phyloP scores from a whole-genome alignment of 768 basidiomycete genomes.

The Suillus alpinus region DNA sequence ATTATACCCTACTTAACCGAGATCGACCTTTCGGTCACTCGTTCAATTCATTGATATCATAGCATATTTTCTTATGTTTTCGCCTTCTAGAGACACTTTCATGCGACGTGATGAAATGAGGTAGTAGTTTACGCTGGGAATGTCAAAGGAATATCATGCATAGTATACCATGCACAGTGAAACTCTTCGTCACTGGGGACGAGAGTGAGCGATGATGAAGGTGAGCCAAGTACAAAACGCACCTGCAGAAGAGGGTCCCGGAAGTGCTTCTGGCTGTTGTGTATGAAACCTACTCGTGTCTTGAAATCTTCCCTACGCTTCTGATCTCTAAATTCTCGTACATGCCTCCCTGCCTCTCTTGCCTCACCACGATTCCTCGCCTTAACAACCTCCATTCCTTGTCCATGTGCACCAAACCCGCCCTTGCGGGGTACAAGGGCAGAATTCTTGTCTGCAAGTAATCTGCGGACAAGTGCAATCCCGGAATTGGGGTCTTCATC shows the following conservation, averaged over 20 bases:
- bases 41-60: constrained; percentile 26
- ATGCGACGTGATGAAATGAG: background rate
- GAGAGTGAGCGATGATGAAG: constrained; percentile 5
- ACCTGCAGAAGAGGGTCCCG: constrained; percentile 71
- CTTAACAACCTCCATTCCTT: constrained; percentile 78
- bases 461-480: constrained; percentile 69
- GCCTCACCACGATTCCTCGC: constrained; percentile 96
- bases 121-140: background rate
- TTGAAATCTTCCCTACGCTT: constrained; percentile 78
- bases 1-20: constrained; percentile 38
- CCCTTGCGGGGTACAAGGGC: constrained; percentile 83
- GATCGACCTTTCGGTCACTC: constrained; percentile 37
- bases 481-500: constrained; percentile 68
- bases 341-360: constrained; percentile 83
- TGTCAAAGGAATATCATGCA: constrained; percentile 1
- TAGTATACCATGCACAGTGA: constrained; percentile 1
- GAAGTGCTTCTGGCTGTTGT: constrained; percentile 88
- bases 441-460: constrained; percentile 79
- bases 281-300: constrained; percentile 73
- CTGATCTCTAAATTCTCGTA: constrained; percentile 81
- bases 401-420: constrained; percentile 84
- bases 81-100: constrained; percentile 6
- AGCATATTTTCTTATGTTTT: constrained; percentile 19
- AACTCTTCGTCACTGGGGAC: constrained; percentile 14
- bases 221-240: background rate